These are phyloP conservation scores for Dryadomyces quercivorus DNA, from an alignment of 2,329 filamentous ascomycete species.

Conservation along the genomic window DNA sequence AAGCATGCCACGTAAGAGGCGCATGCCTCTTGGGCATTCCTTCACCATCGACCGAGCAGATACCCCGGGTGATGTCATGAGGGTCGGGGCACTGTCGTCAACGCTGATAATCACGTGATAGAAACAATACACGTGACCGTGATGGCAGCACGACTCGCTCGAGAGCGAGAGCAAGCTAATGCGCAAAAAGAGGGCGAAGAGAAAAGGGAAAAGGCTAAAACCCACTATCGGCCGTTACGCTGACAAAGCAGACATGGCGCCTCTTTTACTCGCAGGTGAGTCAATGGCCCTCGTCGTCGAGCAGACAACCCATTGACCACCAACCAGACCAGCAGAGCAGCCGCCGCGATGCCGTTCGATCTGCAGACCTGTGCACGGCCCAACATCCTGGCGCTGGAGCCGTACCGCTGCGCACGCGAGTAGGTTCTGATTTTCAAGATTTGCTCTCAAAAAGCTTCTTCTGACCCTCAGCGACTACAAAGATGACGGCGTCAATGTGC, in stretches of 20 bases:
- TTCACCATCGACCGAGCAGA: too few species aligned
- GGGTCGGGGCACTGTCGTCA: too few species aligned
- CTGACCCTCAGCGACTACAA: conserved; percentile 73
- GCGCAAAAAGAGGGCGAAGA: too few species aligned
- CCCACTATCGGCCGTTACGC: conserved; percentile 14
- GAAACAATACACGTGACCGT: too few species aligned
- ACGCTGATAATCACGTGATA: too few species aligned
- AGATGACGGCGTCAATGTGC: conserved; percentile 88
- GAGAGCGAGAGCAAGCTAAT: too few species aligned
- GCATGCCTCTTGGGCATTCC: too few species aligned
- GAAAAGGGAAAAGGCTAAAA: conserved; percentile 17
- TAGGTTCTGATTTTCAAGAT: conserved; percentile 29
- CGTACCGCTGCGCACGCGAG: conserved; percentile 75
- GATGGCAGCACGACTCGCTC: too few species aligned
- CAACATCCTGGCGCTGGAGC: conserved; percentile 65
- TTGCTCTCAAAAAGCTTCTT: too few species aligned
- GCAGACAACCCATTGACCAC: background rate
- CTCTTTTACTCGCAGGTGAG: background rate
- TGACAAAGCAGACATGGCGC: background rate
- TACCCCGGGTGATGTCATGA: too few species aligned
- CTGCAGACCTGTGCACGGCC: conserved; percentile 61
- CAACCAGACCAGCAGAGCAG: background rate
- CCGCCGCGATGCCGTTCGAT: conserved; percentile 46
- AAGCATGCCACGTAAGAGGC: too few species aligned
- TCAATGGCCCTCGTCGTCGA: background rate